Conservation (phyloP, 2,329 filamentous ascomycete species). For the Byssochlamys sp. region DNA sequence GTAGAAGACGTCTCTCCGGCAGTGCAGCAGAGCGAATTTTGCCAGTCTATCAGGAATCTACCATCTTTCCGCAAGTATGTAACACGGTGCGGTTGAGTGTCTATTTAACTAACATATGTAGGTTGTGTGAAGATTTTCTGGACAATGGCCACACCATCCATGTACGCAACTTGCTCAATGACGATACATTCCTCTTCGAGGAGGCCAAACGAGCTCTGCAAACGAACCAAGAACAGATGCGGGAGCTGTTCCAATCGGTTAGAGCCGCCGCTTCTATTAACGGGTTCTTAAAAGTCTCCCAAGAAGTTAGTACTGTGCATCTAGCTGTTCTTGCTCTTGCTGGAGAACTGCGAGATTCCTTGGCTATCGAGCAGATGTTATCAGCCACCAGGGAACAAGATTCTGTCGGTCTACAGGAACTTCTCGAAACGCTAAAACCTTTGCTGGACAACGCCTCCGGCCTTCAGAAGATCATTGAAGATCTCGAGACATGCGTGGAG, state of each 20-base stretch:
- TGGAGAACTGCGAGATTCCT: slow-evolving; percentile 45
- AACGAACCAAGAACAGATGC: slow-evolving; percentile 32
- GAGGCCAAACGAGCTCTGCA: slow-evolving; percentile 31
- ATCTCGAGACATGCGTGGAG: slow-evolving; percentile 40
- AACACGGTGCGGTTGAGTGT: not conserved
- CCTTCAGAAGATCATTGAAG: slow-evolving; percentile 36
- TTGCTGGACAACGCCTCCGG: slow-evolving; percentile 22
- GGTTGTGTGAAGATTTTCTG: slow-evolving; percentile 34
- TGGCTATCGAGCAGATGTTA: slow-evolving; percentile 44
- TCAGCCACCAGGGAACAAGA: slow-evolving; percentile 43
- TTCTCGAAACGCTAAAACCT: slow-evolving; percentile 32
- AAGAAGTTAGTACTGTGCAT: slow-evolving; percentile 25
- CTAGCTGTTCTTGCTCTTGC: slow-evolving; percentile 35
- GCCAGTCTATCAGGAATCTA: slow-evolving; percentile 48
- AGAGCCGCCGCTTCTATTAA: slow-evolving; percentile 18
- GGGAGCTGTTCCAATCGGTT: slow-evolving; percentile 25
- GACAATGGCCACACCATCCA: slow-evolving; percentile 22
- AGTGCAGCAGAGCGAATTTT: slow-evolving; percentile 32
- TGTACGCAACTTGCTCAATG: slow-evolving; percentile 41
- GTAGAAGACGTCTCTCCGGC: slow-evolving; percentile 11
- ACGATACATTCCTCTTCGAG: slow-evolving; percentile 39
- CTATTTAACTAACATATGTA: slow-evolving; percentile 7
- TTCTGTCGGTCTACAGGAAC: slow-evolving; percentile 38
- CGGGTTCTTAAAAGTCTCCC: slow-evolving; percentile 19
- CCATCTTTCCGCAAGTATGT: slow-evolving; percentile 45